These are phyloP conservation scores for Lodderomyces margitis DNA, from an alignment of 1,139 yeast species.

Conservation along the genomic window DNA sequence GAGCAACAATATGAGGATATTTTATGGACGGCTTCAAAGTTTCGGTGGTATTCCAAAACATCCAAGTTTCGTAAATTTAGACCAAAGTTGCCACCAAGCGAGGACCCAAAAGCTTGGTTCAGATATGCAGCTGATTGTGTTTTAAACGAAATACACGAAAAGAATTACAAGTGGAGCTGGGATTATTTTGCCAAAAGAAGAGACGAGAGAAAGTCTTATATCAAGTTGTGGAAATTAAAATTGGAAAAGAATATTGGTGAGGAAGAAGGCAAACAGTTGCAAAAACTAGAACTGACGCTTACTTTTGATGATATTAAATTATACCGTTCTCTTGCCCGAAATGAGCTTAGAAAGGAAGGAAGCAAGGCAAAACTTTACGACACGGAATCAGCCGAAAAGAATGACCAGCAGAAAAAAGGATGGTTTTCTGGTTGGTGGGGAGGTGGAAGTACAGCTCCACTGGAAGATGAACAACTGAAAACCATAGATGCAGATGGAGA, in stretches of 20 bases:
- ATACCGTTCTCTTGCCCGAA: constrained; percentile 77
- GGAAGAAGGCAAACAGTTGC: constrained; percentile 43
- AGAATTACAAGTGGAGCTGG: constrained; percentile 87
- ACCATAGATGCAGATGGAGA: constrained; percentile 9
- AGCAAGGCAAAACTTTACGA: constrained; percentile 12
- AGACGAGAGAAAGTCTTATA: constrained; percentile 68
- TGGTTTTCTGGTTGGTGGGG: constrained; percentile 69
- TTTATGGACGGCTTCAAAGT: constrained; percentile 76
- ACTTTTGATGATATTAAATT: constrained; percentile 79
- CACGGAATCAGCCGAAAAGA: constrained; percentile 13
- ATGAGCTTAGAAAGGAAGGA: constrained; percentile 60
- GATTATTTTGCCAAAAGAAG: constrained; percentile 69
- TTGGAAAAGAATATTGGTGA: constrained; percentile 35
- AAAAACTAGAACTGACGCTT: constrained; percentile 56
- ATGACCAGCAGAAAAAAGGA: constrained; percentile 25
- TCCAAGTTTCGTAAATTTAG: constrained; percentile 69
- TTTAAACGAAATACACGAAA: constrained; percentile 75
- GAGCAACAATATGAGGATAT: constrained; percentile 82
- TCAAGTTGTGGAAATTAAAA: constrained; percentile 61
- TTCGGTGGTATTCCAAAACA: constrained; percentile 76
- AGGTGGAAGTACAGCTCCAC: constrained; percentile 17
- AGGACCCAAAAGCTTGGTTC: constrained; percentile 82
- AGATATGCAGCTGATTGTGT: constrained; percentile 74
- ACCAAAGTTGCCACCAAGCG: constrained; percentile 59
- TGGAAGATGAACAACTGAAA: constrained; percentile 13